A percentile compares a stretch with the other conserved stretches of the same genome.
phyloP scores from a whole-genome alignment of 257 asterid genomes.

The Verbascum thapsus region DNA sequence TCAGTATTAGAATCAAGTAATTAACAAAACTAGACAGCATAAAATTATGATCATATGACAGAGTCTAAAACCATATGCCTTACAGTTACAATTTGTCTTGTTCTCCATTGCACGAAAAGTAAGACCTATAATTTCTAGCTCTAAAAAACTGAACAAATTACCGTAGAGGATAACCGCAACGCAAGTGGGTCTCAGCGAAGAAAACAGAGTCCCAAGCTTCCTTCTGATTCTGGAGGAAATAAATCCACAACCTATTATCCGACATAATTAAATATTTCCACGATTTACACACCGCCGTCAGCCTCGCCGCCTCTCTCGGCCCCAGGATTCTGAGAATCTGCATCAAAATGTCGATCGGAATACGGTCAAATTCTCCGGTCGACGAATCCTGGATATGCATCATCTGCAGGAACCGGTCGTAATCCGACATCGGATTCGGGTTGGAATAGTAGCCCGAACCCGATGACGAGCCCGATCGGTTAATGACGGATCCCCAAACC shows the following conservation, averaged over 20 bases:
- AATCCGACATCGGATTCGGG: conserved; percentile 33
- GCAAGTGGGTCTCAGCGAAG: conserved; percentile 79
- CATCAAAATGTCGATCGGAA: conserved; percentile 72
- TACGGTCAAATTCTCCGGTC: conserved; percentile 81
- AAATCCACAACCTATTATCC: conserved; percentile 89
- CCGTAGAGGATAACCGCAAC: conserved; percentile 81
- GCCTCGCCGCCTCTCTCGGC: conserved; percentile 74
- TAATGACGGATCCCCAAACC: conserved; percentile 61
- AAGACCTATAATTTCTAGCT: no score
- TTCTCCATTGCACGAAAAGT: no score
- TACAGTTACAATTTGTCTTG: no score
- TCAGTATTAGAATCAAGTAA: not conserved
- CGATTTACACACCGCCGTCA: conserved; percentile 72
- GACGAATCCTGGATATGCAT: conserved; percentile 56
- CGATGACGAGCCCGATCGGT: conserved; percentile 44
- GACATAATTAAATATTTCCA: conserved; percentile 71
- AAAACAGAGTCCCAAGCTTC: conserved; percentile 83
- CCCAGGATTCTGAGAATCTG: conserved; percentile 68
- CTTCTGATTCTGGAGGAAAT: conserved; percentile 76
- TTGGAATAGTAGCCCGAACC: conserved; percentile 27
- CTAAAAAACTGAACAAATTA: conserved; percentile 25
- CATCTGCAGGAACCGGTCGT: conserved; percentile 57
- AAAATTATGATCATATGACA: no score
- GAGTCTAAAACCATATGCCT: no score
- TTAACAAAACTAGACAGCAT: not conserved